phyloP scores from a whole-genome alignment of 139 green algal species.

The Micromonas commoda region DNA sequence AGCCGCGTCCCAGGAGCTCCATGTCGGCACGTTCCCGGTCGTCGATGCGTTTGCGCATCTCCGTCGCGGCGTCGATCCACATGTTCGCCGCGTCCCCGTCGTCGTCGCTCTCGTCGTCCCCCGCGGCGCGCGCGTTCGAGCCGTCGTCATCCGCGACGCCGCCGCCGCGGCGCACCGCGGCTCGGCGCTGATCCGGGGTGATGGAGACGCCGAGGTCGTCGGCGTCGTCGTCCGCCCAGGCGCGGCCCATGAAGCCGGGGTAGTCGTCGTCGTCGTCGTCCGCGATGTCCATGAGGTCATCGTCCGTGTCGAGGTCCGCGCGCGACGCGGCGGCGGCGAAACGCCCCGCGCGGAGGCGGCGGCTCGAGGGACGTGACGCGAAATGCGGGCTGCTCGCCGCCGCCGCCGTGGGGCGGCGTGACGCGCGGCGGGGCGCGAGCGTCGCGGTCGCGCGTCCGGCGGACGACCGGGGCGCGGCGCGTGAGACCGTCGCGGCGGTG shows the following conservation, averaged over 20 bases:
- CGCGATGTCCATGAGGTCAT: neutral
- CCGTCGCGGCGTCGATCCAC: neutral
- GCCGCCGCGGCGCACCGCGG: neutral
- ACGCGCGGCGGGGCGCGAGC: neutral
- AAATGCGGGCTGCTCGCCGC: too few relatives aligned
- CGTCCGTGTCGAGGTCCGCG: too few relatives aligned
- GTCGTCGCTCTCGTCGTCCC: neutral
- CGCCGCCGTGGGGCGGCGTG: too few relatives aligned
- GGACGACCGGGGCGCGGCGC: neutral
- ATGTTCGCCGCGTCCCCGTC: neutral
- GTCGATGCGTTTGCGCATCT: neutral
- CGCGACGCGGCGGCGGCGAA: too few relatives aligned
- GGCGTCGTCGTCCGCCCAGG: neutral
- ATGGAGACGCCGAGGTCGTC: neutral
- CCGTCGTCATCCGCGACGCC: neutral
- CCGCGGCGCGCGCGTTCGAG: neutral
- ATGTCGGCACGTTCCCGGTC: too few relatives aligned
- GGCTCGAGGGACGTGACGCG: too few relatives aligned
- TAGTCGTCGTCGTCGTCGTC: slow-evolving; percentile 16
- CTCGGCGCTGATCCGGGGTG: neutral
- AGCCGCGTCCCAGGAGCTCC: too few relatives aligned
- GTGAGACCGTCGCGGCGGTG: neutral
- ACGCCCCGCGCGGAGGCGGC: too few relatives aligned
- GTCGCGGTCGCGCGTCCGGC: too few relatives aligned
- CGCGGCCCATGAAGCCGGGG: neutral